phyloP scores from a whole-genome alignment of 2,329 filamentous ascomycete genomes.

The Mycocentrospora acerina region DNA sequence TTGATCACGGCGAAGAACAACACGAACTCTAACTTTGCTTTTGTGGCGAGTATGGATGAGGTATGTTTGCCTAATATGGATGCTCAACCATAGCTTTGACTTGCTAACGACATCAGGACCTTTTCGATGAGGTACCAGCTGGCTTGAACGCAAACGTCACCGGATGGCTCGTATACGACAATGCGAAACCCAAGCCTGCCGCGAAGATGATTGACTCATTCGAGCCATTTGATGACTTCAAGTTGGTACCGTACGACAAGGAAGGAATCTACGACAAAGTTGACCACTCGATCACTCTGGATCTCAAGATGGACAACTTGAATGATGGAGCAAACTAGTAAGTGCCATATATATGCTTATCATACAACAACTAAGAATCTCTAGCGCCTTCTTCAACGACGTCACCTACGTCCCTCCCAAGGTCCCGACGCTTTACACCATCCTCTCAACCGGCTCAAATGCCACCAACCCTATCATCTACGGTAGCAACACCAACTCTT shows the following conservation, averaged over 20 bases:
- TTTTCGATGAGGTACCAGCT: conserved; percentile 67
- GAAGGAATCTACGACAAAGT: conserved; percentile 62
- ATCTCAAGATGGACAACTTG: conserved; percentile 64
- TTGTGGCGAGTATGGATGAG: conserved; percentile 54
- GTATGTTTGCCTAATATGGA: conserved; percentile 36
- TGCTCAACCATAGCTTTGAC: conserved; percentile 7
- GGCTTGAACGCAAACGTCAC: conserved; percentile 66
- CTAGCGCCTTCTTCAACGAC: conserved; percentile 63
- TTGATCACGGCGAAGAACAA: conserved; percentile 63
- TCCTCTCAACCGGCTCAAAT: conserved; percentile 60
- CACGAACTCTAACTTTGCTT: conserved; percentile 59
- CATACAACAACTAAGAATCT: conserved; percentile 1
- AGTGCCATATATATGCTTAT: conserved; percentile 16
- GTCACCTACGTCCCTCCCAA: conserved; percentile 73
- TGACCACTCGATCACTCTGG: conserved; percentile 63
- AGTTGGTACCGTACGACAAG: conserved; percentile 68
- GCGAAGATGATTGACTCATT: conserved; percentile 63
- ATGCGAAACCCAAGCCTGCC: conserved; percentile 47
- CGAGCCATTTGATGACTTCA: conserved; percentile 72
- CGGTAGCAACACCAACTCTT: conserved; percentile 56
- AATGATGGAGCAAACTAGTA: conserved; percentile 67
- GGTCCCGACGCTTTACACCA: conserved; percentile 79
- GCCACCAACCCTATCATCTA: conserved; percentile 47
- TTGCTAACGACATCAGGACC: conserved; percentile 34
- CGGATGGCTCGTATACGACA: conserved; percentile 58